A percentile compares a stretch with the other conserved stretches of the same genome.
These are phyloP conservation scores for Buddleja alternifolia DNA, from an alignment of 257 asterid genomes.

Conservation along the genomic window DNA sequence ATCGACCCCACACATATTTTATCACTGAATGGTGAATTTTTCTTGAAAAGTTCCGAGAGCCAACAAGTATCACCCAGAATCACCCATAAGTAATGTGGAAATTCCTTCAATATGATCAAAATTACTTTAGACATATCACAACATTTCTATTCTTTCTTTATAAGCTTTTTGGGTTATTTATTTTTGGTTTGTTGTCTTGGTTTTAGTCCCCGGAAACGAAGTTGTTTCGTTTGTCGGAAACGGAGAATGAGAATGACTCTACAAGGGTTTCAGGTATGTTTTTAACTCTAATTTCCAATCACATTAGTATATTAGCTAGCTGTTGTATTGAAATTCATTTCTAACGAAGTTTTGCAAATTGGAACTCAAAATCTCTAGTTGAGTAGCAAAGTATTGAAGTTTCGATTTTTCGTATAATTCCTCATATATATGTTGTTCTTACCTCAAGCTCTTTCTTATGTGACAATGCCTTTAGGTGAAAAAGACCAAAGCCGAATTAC, in stretches of 20 bases:
- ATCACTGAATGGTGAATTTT: too few species aligned
- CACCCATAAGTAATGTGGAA: too few species aligned
- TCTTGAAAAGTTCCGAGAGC: too few species aligned
- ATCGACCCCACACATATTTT: too few species aligned
- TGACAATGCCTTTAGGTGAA: constrained; percentile 17
- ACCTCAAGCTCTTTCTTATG: constrained; percentile 24
- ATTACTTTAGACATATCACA: too few species aligned
- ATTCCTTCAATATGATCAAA: too few species aligned
- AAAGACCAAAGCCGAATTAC: constrained; percentile 35
- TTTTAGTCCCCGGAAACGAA: constrained; percentile 41
- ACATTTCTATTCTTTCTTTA: neutral
- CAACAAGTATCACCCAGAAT: too few species aligned
- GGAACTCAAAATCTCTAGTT: neutral
- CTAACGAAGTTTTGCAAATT: too few species aligned
- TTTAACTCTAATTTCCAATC: too few species aligned
- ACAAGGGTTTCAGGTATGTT: constrained; percentile 49
- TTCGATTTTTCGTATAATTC: neutral
- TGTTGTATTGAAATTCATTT: too few species aligned
- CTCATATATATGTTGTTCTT: neutral
- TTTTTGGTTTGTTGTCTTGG: neutral
- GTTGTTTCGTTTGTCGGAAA: constrained; percentile 28
- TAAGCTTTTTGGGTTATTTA: too few species aligned
- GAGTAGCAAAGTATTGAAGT: neutral
- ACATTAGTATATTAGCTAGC: too few species aligned
- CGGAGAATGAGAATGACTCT: constrained; percentile 44